A percentile compares a stretch with the other conserved stretches of the same genome.
Conservation (phyloP, 371 early-diverging fungal genomes). For the Mortierella sp. region DNA sequence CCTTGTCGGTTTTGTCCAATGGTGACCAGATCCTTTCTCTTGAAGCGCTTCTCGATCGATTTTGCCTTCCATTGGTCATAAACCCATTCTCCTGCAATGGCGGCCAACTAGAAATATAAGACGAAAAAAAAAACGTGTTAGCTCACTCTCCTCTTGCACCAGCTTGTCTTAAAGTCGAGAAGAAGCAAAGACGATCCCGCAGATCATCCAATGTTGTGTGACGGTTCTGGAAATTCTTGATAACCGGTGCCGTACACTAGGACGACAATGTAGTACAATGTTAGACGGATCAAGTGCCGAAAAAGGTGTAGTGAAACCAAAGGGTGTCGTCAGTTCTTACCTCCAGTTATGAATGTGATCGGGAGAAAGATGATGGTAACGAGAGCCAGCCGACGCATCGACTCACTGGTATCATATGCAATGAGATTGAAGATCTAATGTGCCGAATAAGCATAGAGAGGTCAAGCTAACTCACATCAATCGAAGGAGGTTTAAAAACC, state of each 20-base stretch:
- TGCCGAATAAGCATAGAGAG: not conserved
- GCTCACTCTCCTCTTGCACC: too few relatives aligned
- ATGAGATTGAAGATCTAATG: slow-evolving; percentile 60
- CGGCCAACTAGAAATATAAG: slow-evolving; percentile 6
- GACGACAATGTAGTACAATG: not conserved
- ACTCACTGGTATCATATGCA: slow-evolving; percentile 62
- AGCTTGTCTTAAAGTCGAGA: too few relatives aligned
- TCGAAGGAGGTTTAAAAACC: not conserved
- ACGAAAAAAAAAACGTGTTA: not conserved
- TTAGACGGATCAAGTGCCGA: not conserved
- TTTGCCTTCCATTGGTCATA: slow-evolving; percentile 17
- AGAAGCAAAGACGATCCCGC: slow-evolving; percentile 32
- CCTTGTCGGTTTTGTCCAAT: slow-evolving; percentile 12
- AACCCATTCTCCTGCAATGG: slow-evolving; percentile 29
- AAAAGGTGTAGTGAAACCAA: not conserved
- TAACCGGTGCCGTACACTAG: slow-evolving; percentile 62
- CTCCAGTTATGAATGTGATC: slow-evolving; percentile 61
- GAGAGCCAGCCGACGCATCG: slow-evolving; percentile 56
- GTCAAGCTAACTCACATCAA: not conserved
- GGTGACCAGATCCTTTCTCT: slow-evolving; percentile 21
- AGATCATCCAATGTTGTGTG: slow-evolving; percentile 56
- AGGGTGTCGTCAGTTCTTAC: slow-evolving; percentile 17
- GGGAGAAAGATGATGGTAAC: slow-evolving; percentile 59
- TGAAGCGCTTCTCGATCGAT: slow-evolving; percentile 26
- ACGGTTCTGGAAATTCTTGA: slow-evolving; percentile 52